Conservation (phyloP, 345 rosid species). For the Microcos paniculata region DNA sequence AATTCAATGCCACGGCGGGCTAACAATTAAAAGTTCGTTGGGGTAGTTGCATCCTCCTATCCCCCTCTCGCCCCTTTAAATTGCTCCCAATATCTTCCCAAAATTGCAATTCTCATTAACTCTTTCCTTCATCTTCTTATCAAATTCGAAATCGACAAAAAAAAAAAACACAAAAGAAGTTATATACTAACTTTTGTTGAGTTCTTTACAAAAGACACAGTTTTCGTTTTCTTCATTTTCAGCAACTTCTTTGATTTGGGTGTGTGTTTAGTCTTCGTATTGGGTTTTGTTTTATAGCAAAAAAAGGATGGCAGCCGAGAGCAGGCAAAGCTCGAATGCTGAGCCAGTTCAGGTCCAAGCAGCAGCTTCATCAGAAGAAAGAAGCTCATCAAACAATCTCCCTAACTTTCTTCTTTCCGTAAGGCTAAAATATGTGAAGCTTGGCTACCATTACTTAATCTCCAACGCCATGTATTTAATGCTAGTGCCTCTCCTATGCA, state of each 20-base stretch:
- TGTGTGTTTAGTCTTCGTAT: neutral
- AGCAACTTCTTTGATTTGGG: neutral
- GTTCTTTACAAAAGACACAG: neutral
- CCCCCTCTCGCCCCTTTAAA: conserved; percentile 20
- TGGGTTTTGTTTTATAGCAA: neutral
- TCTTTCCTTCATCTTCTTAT: neutral
- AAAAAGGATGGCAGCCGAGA: conserved; percentile 7
- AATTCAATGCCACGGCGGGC: conserved; percentile 34
- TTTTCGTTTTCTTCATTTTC: neutral
- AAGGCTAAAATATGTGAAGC: conserved; percentile 60
- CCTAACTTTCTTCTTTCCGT: conserved; percentile 61
- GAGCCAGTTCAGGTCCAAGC: conserved; percentile 8
- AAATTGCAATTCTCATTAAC: neutral
- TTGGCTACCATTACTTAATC: conserved; percentile 60
- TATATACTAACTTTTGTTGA: neutral
- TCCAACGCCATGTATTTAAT: conserved; percentile 60
- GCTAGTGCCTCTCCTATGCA: conserved; percentile 37
- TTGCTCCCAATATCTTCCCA: neutral
- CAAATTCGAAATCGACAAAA: too few relatives aligned
- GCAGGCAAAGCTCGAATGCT: neutral
- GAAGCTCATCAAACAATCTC: conserved; percentile 26
- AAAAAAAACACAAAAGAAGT: too few relatives aligned
- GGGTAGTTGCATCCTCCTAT: conserved; percentile 57
- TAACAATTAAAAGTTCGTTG: conserved; percentile 57
- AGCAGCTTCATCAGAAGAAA: neutral